Conservation (phyloP, 768 basidiomycete species). For the Leccinum longicurvipes region DNA sequence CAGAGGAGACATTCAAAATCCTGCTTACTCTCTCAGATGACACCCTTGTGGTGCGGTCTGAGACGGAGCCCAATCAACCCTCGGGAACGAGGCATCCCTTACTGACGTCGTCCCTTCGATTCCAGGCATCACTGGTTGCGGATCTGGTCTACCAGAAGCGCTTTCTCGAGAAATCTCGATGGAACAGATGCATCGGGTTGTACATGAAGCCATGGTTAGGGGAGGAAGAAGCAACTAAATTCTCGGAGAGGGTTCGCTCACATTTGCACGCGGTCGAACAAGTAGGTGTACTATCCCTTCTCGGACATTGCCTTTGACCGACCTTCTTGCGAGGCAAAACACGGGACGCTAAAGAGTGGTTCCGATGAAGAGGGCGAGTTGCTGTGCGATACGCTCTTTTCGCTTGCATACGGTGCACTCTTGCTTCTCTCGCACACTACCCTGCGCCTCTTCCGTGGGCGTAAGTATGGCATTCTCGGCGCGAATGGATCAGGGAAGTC, state of each 20-base stretch:
- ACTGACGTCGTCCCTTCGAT: constrained; percentile 60
- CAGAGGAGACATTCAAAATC: constrained; percentile 48
- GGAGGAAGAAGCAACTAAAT: constrained; percentile 42
- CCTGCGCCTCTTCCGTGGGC: constrained; percentile 83
- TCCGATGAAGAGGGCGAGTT: constrained; percentile 75
- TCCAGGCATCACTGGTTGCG: constrained; percentile 69
- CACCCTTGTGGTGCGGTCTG: constrained; percentile 39
- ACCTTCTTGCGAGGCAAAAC: constrained; percentile 49
- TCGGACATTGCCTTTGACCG: constrained; percentile 6
- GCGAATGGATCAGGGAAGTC: constrained; percentile 97
- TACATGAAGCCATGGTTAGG: constrained; percentile 75
- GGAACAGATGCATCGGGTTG: constrained; percentile 69
- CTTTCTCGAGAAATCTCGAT: constrained; percentile 51
- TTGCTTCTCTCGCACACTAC: constrained; percentile 92
- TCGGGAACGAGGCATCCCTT: constrained; percentile 53
- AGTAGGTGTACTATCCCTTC: constrained; percentile 33
- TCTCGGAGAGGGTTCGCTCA: constrained; percentile 61
- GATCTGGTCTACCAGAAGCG: constrained; percentile 67
- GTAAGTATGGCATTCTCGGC: constrained; percentile 92
- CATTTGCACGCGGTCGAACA: constrained; percentile 79
- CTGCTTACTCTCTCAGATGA: constrained; percentile 60
- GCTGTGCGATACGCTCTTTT: constrained; percentile 91
- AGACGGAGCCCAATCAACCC: constrained; percentile 47
- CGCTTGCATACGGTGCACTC: constrained; percentile 92
- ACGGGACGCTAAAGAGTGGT: constrained; percentile 40